A percentile compares a stretch with the other conserved stretches of the same genome.
Conservation (phyloP, 371 early-diverging fungal species). For the Mycotypha africana region DNA sequence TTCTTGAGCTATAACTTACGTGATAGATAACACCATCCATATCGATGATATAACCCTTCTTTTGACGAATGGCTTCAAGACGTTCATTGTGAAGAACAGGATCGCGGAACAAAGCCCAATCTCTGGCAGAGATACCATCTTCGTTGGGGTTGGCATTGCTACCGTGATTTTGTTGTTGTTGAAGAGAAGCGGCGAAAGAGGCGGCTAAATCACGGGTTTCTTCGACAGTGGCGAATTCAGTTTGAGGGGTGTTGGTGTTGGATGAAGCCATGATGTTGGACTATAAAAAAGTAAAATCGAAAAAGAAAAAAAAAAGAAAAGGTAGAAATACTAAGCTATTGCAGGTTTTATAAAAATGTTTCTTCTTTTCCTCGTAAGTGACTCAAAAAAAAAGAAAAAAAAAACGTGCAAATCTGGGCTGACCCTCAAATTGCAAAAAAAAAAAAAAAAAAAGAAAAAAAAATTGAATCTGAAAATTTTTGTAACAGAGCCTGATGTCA, state of each 20-base stretch:
- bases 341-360: too few species aligned
- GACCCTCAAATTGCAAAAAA: too few species aligned
- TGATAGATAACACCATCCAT: constrained; percentile 73
- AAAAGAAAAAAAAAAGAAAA: too few species aligned
- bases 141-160: constrained; percentile 6
- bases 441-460: background rate
- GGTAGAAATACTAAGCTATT: too few species aligned
- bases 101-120: constrained; percentile 38
- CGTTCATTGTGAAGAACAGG: constrained; percentile 42
- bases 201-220: constrained; percentile 21
- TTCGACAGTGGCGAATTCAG: constrained; percentile 9
- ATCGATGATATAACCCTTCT: constrained; percentile 62
- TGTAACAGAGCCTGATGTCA: too few species aligned
- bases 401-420: background rate
- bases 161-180: background rate
- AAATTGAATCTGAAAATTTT: too few species aligned
- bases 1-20: constrained; percentile 27
- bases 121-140: constrained; percentile 25
- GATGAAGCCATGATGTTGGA: constrained; percentile 9
- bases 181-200: constrained; percentile 19
- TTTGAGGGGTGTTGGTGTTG: background rate
- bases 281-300: too few species aligned
- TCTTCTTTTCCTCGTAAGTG: too few species aligned
- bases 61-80: constrained; percentile 49
- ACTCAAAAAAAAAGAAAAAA: background rate